These are phyloP conservation scores for Yarrowia porcina DNA, from an alignment of 805 yeast genomes.

Conservation along the genomic window DNA sequence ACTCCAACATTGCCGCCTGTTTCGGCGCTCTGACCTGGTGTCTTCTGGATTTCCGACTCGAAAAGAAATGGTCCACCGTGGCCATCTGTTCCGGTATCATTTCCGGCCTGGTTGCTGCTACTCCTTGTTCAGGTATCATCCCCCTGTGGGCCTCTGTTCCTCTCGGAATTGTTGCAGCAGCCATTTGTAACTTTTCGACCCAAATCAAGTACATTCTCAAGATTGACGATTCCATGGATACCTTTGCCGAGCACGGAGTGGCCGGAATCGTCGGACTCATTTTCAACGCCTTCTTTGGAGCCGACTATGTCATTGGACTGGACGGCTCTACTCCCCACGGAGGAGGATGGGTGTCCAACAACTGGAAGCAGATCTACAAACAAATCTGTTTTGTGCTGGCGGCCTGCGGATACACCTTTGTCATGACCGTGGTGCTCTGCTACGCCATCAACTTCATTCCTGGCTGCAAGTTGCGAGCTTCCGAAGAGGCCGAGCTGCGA, in stretches of 20 bases:
- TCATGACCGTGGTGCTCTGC: conserved; percentile 74
- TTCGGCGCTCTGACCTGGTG: conserved; percentile 94
- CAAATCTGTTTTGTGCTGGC: conserved; percentile 84
- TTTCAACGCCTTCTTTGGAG: conserved; percentile 83
- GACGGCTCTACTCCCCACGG: conserved; percentile 79
- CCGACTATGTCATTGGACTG: conserved; percentile 82
- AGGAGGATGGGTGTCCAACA: conserved; percentile 92
- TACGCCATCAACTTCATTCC: conserved; percentile 74
- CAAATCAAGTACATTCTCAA: conserved; percentile 74
- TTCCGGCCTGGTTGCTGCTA: conserved; percentile 94
- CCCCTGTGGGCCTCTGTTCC: conserved; percentile 89
- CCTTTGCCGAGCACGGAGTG: conserved; percentile 97
- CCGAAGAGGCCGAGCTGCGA: conserved; percentile 77
- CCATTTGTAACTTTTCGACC: conserved; percentile 85
- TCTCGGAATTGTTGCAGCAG: conserved; percentile 76
- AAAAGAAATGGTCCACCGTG: conserved; percentile 88
- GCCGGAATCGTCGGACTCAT: conserved; percentile 89
- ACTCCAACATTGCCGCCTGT: conserved; percentile 84
- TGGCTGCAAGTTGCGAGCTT: conserved; percentile 72
- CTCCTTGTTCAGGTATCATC: conserved; percentile 89
- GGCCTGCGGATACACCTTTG: conserved; percentile 67
- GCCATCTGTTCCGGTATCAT: conserved; percentile 94
- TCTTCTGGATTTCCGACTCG: conserved; percentile 80
- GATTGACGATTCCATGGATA: conserved; percentile 92
- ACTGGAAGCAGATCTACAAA: conserved; percentile 86